These are phyloP conservation scores for Colletotrichum neosansevieriae DNA, from an alignment of 2,329 filamentous ascomycete genomes.

Conservation along the genomic window DNA sequence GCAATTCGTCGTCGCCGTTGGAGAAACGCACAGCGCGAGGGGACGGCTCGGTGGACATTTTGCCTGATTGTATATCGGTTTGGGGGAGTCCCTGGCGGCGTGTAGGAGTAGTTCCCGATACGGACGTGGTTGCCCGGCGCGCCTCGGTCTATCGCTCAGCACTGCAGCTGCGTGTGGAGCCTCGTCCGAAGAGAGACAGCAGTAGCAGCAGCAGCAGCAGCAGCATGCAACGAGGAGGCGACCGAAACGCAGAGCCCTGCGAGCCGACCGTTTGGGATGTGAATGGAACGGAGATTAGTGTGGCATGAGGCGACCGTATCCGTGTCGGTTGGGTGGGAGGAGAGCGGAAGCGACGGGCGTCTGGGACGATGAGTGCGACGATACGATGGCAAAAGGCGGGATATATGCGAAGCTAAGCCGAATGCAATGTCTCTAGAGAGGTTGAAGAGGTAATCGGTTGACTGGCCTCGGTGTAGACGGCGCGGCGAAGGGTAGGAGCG, in stretches of 20 bases:
- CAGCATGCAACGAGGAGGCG: slow-evolving; percentile 32
- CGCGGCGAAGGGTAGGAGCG: background rate
- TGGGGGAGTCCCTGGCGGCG: slow-evolving; percentile 2
- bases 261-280: slow-evolving; percentile 19
- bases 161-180: slow-evolving; percentile 37
- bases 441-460: background rate
- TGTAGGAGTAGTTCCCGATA: slow-evolving; percentile 27
- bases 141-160: slow-evolving; percentile 36
- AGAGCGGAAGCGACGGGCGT: background rate
- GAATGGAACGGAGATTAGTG: slow-evolving; percentile 35
- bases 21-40: slow-evolving; percentile 70
- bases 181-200: slow-evolving; percentile 38
- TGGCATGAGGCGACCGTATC: slow-evolving; percentile 40
- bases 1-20: slow-evolving; percentile 58
- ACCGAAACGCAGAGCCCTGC: slow-evolving; percentile 26
- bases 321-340: slow-evolving; percentile 22
- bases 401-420: slow-evolving; percentile 14
- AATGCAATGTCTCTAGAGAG: slow-evolving; percentile 4
- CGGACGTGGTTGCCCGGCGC: slow-evolving; percentile 29
- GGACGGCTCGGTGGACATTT: slow-evolving; percentile 58
- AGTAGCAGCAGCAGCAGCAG: no score
- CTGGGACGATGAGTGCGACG: background rate
- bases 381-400: background rate
- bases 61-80: slow-evolving; percentile 29
- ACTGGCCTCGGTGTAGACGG: slow-evolving; percentile 9